phyloP scores from a whole-genome alignment of 2,329 filamentous ascomycete genomes.

The Tolypocladium ovalisporum region DNA sequence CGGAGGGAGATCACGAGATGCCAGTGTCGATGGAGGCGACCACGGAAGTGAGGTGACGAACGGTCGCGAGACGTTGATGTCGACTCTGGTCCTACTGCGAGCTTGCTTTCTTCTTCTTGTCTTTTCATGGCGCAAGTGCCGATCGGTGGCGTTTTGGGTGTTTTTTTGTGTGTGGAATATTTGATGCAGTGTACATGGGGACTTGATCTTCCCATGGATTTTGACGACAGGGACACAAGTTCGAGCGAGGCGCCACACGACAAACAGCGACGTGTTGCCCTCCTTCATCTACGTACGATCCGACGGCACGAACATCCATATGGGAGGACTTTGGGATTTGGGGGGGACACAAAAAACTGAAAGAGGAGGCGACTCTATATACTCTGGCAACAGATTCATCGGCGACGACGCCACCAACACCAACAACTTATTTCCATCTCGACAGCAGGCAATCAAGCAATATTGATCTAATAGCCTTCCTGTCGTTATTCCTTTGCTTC shows the following conservation, averaged over 20 bases:
- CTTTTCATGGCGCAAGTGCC: not conserved
- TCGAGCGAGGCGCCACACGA: not conserved
- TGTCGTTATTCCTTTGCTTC: not conserved
- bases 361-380: slow-evolving; percentile 13
- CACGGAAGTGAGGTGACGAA: slow-evolving; percentile 17
- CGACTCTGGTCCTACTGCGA: not conserved
- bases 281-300: not conserved
- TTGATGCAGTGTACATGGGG: not conserved
- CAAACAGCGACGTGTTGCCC: not conserved
- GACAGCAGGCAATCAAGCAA: not conserved
- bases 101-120: slow-evolving; percentile 1
- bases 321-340: not conserved
- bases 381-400: slow-evolving; percentile 22
- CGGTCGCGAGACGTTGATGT: not conserved
- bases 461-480: slow-evolving; percentile 5
- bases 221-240: not conserved
- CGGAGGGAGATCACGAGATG: slow-evolving; percentile 45
- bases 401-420: slow-evolving; percentile 10
- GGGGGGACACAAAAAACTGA: not conserved
- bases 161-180: not conserved
- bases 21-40: slow-evolving; percentile 13
- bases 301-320: slow-evolving; percentile 2
- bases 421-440: not conserved
- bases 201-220: not conserved
- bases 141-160: slow-evolving; percentile 6